These are phyloP conservation scores for Linum trigynum DNA, from an alignment of 345 rosid species.

Conservation along the genomic window DNA sequence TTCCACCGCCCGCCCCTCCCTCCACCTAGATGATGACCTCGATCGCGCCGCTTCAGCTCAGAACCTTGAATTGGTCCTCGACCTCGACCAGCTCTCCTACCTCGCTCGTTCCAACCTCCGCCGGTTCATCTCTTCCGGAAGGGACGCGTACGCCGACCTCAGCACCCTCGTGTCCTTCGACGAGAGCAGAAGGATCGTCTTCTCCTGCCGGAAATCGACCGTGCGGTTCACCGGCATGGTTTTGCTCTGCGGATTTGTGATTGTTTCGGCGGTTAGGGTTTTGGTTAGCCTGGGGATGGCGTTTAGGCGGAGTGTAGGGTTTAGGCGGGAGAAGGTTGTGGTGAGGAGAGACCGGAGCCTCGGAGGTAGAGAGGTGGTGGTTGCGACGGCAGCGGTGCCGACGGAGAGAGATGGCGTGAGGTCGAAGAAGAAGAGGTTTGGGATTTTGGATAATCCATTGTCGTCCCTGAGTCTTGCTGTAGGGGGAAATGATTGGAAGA, in stretches of 20 bases:
- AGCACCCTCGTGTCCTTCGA: constrained; percentile 41
- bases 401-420: constrained; percentile 6
- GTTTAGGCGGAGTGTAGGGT: constrained; percentile 28
- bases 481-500: constrained; percentile 19
- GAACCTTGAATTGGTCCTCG: constrained; percentile 49
- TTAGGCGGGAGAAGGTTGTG: constrained; percentile 29
- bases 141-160: constrained; percentile 53
- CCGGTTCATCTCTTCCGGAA: constrained; percentile 33
- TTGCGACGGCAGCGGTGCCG: constrained; percentile 23
- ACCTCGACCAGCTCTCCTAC: constrained; percentile 34
- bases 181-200: constrained; percentile 31
- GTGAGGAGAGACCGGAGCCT: constrained; percentile 89
- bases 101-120: constrained; percentile 34
- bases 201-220: constrained; percentile 62
- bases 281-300: constrained; percentile 33
- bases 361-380: constrained; percentile 90
- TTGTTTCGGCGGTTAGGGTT: constrained; percentile 35
- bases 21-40: constrained; percentile 3
- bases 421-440: constrained; percentile 12
- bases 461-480: constrained; percentile 14
- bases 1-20: constrained; percentile 1
- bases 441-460: constrained; percentile 32
- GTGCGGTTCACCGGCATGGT: constrained; percentile 47
- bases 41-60: constrained; percentile 13
- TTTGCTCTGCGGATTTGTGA: constrained; percentile 39